Base-by-base conservation (phyloP, 1,139 yeast species). In the Candida tropicalis region DNA sequence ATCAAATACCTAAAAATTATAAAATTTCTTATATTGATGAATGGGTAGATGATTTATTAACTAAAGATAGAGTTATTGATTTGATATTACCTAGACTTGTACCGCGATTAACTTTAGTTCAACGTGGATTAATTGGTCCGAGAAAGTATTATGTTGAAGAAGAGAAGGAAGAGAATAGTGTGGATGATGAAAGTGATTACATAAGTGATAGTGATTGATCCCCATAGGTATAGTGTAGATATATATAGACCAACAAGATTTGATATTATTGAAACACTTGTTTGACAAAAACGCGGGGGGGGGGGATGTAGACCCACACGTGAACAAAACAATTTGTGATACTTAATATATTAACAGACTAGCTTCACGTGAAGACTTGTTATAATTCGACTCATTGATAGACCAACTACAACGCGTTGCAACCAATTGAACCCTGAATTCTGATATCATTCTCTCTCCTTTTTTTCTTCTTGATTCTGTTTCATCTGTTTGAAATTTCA, bases 21-120 rank as follows among this genome's bases (percentile, higher is more conserved):
- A 55, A 45, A 39, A 64, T 71, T 28, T 68, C 68, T 4, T 65
- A 72, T 54, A 70, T 86, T 65, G 95, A 87, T 56, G 84, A 77
- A 54, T 77, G 79, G 62, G 68, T 77, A 0, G 91, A 87, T 51
- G 62, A 59, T 8, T 58, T 86, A 41, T 58, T 85, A 28, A 63
- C 54, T 0, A 62, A 70, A 17, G 76, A 73, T 36, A 63, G 87
- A 41, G 81, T 79, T 12, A 70, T 81, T 32, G 90, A 80, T 48
- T 60, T 85, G 40, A 72, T 81, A 1, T 57, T 86, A 37, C 95
- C 95, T 0, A 61, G 87, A 41, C 50, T 87, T 45, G 59, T 60
- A 7, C 62, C 65, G 1, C 56, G 83, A 40, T 56, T 56, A 22
- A 57, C 53, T 3, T 56, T 75, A 39, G 75, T 74, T 31, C 75